Conservation (phyloP, 306 rosid genomes). For the Dalbergia oliveri region DNA sequence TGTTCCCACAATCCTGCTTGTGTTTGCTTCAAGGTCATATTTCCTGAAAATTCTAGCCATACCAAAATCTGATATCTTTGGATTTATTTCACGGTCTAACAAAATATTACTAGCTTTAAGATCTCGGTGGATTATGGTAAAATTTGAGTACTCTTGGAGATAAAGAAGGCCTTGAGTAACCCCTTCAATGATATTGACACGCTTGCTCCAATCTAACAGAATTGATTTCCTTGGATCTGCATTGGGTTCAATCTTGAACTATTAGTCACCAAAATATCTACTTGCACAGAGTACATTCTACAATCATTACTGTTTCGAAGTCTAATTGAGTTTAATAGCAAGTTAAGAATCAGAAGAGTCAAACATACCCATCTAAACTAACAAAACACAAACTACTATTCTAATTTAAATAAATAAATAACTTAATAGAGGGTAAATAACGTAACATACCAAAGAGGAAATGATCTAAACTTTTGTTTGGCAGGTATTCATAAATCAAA, state of each 20-base stretch:
- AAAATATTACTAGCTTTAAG: slow-evolving; percentile 71
- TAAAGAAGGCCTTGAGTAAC: slow-evolving; percentile 78
- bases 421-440: not conserved
- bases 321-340: not conserved
- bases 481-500: slow-evolving; percentile 63
- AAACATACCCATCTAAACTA: not conserved
- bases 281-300: not conserved
- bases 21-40: slow-evolving; percentile 71
- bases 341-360: not conserved
- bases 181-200: slow-evolving; percentile 70
- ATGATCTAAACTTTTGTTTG: slow-evolving; percentile 61
- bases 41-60: slow-evolving; percentile 70
- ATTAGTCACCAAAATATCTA: slow-evolving; percentile 21
- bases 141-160: slow-evolving; percentile 81
- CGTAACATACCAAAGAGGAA: slow-evolving; percentile 59
- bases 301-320: slow-evolving; percentile 21
- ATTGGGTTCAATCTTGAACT: slow-evolving; percentile 35
- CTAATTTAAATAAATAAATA: not conserved
- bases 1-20: slow-evolving; percentile 67
- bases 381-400: not conserved
- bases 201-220: slow-evolving; percentile 59
- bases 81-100: slow-evolving; percentile 61
- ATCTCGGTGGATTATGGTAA: slow-evolving; percentile 74
- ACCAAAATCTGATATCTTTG: slow-evolving; percentile 79
- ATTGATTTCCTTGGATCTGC: slow-evolving; percentile 56